phyloP scores from a whole-genome alignment of 73 alveolate species.

The Paramecium sexaurelia region DNA sequence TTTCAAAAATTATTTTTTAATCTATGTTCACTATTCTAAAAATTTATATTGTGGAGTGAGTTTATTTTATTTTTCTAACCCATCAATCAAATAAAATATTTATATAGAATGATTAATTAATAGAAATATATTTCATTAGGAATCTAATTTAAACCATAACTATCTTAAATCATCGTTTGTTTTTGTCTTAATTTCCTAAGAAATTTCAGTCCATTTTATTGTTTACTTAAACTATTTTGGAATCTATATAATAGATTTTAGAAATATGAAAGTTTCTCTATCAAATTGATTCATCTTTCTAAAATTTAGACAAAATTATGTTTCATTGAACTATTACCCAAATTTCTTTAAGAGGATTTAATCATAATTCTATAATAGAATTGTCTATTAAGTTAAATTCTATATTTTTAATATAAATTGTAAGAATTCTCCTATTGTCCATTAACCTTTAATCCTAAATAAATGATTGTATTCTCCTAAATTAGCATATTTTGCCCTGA shows the following conservation, averaged over 20 bases:
- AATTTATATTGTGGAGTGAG: too few species aligned
- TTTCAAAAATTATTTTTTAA: too few species aligned
- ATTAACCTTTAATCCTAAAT: not conserved
- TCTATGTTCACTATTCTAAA: too few species aligned
- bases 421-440: conserved; percentile 10
- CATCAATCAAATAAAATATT: too few species aligned
- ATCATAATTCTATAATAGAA: not conserved
- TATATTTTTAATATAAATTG: not conserved
- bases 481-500: not conserved
- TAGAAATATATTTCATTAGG: too few species aligned
- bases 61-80: too few species aligned
- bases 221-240: not conserved
- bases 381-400: not conserved
- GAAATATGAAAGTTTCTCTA: not conserved
- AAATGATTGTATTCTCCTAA: not conserved
- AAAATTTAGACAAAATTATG: not conserved
- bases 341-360: not conserved
- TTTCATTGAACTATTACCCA: not conserved
- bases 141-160: not conserved
- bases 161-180: not conserved
- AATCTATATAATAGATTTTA: not conserved
- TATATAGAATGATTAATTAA: too few species aligned
- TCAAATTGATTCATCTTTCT: not conserved
- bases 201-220: conserved; percentile 5
- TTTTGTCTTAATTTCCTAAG: not conserved